Evolutionary conservation across 1,284 basidiomycete genomes (phyloP).

Genomic region (Taiwanofungus camphoratus): DNA sequence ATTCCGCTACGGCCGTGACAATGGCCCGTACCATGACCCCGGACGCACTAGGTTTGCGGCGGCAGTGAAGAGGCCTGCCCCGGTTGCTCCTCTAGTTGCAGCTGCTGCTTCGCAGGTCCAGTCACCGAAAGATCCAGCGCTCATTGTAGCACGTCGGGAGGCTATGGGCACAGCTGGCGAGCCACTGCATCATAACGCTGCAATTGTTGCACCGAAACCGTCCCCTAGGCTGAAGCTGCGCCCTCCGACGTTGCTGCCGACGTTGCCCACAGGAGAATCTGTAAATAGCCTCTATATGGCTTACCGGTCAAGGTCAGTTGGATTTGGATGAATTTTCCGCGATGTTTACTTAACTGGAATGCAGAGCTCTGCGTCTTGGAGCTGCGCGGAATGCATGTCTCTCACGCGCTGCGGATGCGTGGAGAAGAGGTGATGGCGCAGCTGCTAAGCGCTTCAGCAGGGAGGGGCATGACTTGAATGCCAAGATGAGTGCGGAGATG

Average conservation of each 20-base stretch:
- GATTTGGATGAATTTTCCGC: background rate
- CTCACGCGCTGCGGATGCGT: conserved; percentile 93
- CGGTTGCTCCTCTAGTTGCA: conserved; percentile 26
- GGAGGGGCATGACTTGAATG: conserved; percentile 91
- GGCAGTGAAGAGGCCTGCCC: conserved; percentile 67
- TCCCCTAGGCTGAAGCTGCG: conserved; percentile 82
- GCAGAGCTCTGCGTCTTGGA: conserved; percentile 79
- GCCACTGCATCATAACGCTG: conserved; percentile 55
- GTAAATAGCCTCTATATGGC: conserved; percentile 82
- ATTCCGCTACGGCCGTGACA: conserved; percentile 36
- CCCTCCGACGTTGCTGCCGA: conserved; percentile 81
- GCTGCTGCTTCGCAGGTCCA: conserved; percentile 21
- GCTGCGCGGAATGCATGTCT: conserved; percentile 92
- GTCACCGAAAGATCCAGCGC: conserved; percentile 31
- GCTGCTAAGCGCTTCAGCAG: conserved; percentile 90
- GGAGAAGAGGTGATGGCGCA: conserved; percentile 90
- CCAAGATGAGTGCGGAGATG: conserved; percentile 84
- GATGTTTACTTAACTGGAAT: background rate
- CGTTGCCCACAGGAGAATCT: conserved; percentile 76
- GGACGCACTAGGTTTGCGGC: conserved; percentile 79
- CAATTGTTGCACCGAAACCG: conserved; percentile 75
- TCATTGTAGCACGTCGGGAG: conserved; percentile 45
- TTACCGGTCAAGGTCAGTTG: conserved; percentile 56
- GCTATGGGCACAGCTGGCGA: conserved; percentile 54
- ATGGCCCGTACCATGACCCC: conserved; percentile 56